phyloP scores from a whole-genome alignment of 331 rosid genomes.

The Phaseolus coccineus region DNA sequence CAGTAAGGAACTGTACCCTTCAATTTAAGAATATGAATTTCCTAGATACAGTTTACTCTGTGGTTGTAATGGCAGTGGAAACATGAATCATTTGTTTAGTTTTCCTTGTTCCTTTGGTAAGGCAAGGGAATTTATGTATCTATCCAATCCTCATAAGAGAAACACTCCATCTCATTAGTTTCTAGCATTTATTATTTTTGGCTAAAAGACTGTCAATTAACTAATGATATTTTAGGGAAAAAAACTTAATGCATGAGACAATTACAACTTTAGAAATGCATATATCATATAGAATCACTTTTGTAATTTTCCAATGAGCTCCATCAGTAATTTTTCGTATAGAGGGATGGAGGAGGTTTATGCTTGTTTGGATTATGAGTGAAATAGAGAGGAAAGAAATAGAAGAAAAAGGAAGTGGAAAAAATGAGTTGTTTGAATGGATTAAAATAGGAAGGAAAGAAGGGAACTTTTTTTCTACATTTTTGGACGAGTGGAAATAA shows the following conservation, averaged over 20 bases:
- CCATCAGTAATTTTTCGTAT: not conserved
- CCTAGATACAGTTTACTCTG: constrained; percentile 37
- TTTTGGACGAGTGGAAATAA: not conserved
- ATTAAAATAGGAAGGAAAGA: too few relatives aligned
- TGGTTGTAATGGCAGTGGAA: constrained; percentile 26
- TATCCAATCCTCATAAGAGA: not conserved
- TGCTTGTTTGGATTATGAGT: too few relatives aligned
- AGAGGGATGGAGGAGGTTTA: constrained; percentile 24
- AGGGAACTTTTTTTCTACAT: too few relatives aligned
- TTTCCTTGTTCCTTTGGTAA: not conserved
- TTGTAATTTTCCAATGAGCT: not conserved
- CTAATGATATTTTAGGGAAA: not conserved
- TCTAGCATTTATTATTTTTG: not conserved
- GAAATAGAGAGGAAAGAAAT: not conserved
- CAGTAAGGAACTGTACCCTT: constrained; percentile 61
- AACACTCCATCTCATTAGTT: too few relatives aligned
- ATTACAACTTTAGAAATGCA: too few relatives aligned
- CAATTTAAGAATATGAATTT: constrained; percentile 35
- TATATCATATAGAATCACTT: not conserved
- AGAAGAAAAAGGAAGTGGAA: not conserved
- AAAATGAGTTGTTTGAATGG: not conserved
- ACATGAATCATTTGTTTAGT: constrained; percentile 12
- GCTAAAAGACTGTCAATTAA: too few relatives aligned
- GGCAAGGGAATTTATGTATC: constrained; percentile 17
- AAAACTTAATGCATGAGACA: too few relatives aligned